Base-by-base conservation (phyloP, 495 filamentous ascomycete species). In the Poronia punctata region DNA sequence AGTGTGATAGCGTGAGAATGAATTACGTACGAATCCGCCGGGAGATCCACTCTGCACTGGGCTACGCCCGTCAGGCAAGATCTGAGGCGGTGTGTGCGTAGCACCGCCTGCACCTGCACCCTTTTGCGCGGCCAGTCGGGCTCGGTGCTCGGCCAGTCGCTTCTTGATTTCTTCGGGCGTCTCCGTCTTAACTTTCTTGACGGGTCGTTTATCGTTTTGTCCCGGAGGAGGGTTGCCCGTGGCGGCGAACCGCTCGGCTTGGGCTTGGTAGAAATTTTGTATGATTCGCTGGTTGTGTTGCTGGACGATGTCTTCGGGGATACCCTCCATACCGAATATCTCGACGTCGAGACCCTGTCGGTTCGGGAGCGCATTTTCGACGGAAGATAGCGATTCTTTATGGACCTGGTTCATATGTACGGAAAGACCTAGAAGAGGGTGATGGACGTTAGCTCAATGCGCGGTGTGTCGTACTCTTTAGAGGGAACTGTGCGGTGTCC, bases 331-430 rank as follows among this genome's bases (percentile, higher is more conserved):
- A 52, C 90, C 92, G 57, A 97, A 98, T 50, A 98, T 96, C 62
- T 98, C 92, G 32, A 94, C 75, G 30, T 95, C 87, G 23, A 92
- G 75, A 32, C 82, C 80, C 45, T 82, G 74, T 26, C 93, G 80
- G 50, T 87, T 88, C 0, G 82, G 78, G 4, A 97, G 69, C 8
- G 93, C 88, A 74, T 96, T 95, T 48, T 95, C 90, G 42, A 98
- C 88, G 21, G 74, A 74, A 1, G 76, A 76, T 11, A 97, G 70
- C 19, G 76, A 82, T 58, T 97, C 90, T 58, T 98, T 98, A 67
- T 98, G 92, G 16, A 98, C 92, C 59, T 98, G 93, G 51, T 85
- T 92, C 88, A 97, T 85, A 58, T 98, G 92, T 18, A 97, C 93
- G 15, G 80, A 82, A 33, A 98, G 75, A 67, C 89, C 89, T 96